phyloP scores from a whole-genome alignment of 2,329 filamentous ascomycete species.

The Lizonia empirigonia region DNA sequence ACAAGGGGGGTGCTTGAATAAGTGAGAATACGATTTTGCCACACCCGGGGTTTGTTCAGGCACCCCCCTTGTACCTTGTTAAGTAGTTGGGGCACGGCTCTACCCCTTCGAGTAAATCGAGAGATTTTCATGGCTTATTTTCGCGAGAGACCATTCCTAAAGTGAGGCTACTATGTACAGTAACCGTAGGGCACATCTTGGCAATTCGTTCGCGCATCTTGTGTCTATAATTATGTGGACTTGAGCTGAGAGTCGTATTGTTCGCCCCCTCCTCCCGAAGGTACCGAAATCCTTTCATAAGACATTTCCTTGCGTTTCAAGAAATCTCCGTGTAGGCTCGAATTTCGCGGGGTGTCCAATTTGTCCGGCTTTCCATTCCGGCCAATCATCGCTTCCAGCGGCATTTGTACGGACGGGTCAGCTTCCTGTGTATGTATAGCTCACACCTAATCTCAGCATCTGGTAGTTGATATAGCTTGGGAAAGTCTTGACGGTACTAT shows the following conservation, averaged over 20 bases:
- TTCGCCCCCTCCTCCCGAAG: not conserved
- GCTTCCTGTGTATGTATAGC: not conserved
- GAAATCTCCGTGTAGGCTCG: conserved; percentile 3
- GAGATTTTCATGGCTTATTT: conserved; percentile 4
- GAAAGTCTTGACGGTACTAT: not conserved
- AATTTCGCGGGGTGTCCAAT: conserved; percentile 3
- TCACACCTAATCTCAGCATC: not conserved
- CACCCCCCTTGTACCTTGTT: too few species aligned
- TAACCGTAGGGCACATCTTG: not conserved
- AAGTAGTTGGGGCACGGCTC: not conserved
- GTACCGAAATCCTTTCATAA: not conserved
- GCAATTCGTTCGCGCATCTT: not conserved
- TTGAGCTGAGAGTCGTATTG: not conserved
- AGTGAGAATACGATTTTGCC: too few species aligned
- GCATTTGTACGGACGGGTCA: not conserved
- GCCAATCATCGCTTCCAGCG: conserved; percentile 3
- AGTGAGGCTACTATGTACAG: not conserved
- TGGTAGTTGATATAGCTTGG: not conserved
- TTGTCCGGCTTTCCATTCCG: not conserved
- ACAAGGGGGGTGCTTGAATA: too few species aligned
- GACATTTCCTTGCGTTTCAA: conserved; percentile 2
- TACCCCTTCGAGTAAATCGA: not conserved
- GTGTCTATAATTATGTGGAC: conserved; percentile 6
- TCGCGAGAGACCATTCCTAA: conserved; percentile 1
- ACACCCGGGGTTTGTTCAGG: too few species aligned